Evolutionary conservation across 495 filamentous ascomycete species (phyloP).

Genomic region (Opeltia flavorubescens): DNA sequence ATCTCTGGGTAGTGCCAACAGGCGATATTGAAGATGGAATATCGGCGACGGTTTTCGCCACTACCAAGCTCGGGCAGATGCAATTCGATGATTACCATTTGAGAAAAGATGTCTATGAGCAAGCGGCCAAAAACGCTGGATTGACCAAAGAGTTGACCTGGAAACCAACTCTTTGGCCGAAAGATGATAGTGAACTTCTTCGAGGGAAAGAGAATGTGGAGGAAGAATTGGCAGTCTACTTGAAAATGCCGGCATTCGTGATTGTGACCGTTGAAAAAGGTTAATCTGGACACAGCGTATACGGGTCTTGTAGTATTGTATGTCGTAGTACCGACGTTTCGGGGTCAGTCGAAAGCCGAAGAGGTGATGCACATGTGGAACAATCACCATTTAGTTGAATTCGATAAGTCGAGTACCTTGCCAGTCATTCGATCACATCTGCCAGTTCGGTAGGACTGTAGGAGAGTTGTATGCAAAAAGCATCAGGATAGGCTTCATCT

Average conservation of each 20-base stretch:
- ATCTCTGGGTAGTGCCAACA: not conserved
- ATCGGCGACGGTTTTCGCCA: not conserved
- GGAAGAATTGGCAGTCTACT: not conserved
- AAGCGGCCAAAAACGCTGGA: conserved; percentile 10
- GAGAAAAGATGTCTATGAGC: conserved; percentile 9
- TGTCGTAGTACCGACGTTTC: too few relatives aligned
- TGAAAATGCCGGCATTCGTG: not conserved
- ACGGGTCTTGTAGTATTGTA: too few relatives aligned
- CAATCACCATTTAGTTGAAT: too few relatives aligned
- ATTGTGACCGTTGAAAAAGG: not conserved
- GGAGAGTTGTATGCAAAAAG: too few relatives aligned
- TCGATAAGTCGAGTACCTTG: too few relatives aligned
- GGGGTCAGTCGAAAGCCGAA: too few relatives aligned
- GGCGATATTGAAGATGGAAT: conserved; percentile 12
- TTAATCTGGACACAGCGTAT: too few relatives aligned
- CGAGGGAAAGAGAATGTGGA: not conserved
- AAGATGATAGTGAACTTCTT: conserved; percentile 1
- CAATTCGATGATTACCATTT: conserved; percentile 11
- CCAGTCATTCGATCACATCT: too few relatives aligned
- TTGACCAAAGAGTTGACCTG: conserved; percentile 6
- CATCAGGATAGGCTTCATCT: too few relatives aligned
- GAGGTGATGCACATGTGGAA: too few relatives aligned
- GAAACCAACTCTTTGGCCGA: conserved; percentile 5
- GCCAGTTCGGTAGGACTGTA: too few relatives aligned
- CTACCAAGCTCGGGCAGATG: not conserved